These are phyloP conservation scores for Ampelomyces quisqualis DNA, from an alignment of 2,329 filamentous ascomycete genomes.

Conservation along the genomic window DNA sequence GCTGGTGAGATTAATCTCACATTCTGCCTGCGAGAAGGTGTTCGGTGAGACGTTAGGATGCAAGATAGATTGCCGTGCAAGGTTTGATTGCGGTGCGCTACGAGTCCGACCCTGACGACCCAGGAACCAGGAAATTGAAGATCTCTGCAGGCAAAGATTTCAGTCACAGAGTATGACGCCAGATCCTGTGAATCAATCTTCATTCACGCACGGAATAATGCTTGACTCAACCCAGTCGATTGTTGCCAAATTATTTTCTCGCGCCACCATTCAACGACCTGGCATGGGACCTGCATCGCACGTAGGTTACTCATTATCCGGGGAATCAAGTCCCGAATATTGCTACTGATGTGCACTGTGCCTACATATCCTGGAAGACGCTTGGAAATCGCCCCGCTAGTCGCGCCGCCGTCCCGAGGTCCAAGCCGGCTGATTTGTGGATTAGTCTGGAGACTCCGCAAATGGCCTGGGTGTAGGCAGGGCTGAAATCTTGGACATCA, in stretches of 20 bases:
- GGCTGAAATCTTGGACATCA: conserved; percentile 3
- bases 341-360: conserved; percentile 8
- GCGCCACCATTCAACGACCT: background rate
- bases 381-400: conserved; percentile 3
- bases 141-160: background rate
- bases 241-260: background rate
- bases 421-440: conserved; percentile 30
- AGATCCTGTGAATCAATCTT: no score
- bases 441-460: conserved; percentile 16
- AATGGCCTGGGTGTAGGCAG: conserved; percentile 5
- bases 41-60: background rate
- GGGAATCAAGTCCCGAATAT: conserved; percentile 5
- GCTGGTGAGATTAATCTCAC: conserved; percentile 2
- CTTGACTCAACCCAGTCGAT: background rate
- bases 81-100: conserved; percentile 8
- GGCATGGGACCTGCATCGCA: conserved; percentile 18
- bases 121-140: conserved; percentile 12
- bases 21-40: conserved; percentile 1
- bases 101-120: conserved; percentile 10
- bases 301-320: conserved; percentile 13
- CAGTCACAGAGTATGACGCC: no score
- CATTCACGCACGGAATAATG: background rate
- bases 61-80: conserved; percentile 10
- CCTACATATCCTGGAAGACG: conserved; percentile 13
- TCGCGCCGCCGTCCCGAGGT: conserved; percentile 14